Evolutionary conservation across 2,329 filamentous ascomycete species (phyloP).

Genomic region (Ascochyta lentis): DNA sequence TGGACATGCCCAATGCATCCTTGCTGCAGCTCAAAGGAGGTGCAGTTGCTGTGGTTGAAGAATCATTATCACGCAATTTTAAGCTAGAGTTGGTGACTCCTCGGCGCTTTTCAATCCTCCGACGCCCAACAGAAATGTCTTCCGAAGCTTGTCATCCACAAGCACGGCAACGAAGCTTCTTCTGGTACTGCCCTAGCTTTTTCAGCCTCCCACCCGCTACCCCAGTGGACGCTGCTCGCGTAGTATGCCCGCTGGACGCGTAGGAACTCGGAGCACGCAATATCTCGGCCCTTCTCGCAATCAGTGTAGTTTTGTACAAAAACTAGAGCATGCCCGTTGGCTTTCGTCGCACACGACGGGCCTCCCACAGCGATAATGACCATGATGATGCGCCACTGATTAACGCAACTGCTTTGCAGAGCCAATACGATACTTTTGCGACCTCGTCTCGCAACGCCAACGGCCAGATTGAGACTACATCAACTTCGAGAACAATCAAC

Average conservation of each 20-base stretch:
- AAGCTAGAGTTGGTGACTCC: conserved; percentile 1
- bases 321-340: conserved; percentile 5
- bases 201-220: conserved; percentile 12
- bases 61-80: conserved; percentile 6
- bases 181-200: conserved; percentile 9
- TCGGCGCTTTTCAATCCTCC: conserved; percentile 12
- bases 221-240: conserved; percentile 3
- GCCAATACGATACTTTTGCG: conserved; percentile 16
- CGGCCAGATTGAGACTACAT: neutral
- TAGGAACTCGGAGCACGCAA: conserved; percentile 15
- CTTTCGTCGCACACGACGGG: conserved; percentile 1
- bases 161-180: conserved; percentile 19
- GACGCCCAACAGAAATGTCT: conserved; percentile 17
- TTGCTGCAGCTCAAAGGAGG: neutral
- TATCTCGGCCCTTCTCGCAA: conserved; percentile 16
- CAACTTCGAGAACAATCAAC: neutral
- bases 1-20: too few species aligned
- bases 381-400: conserved; percentile 6
- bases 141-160: conserved; percentile 19
- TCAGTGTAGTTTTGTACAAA: neutral
- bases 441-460: neutral
- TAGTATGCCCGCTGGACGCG: neutral
- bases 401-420: conserved; percentile 3
- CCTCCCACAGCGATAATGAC: neutral
- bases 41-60: neutral